Evolutionary conservation across 371 early-diverging fungal genomes (phyloP).

Genomic region (Mortierella sp.): DNA sequence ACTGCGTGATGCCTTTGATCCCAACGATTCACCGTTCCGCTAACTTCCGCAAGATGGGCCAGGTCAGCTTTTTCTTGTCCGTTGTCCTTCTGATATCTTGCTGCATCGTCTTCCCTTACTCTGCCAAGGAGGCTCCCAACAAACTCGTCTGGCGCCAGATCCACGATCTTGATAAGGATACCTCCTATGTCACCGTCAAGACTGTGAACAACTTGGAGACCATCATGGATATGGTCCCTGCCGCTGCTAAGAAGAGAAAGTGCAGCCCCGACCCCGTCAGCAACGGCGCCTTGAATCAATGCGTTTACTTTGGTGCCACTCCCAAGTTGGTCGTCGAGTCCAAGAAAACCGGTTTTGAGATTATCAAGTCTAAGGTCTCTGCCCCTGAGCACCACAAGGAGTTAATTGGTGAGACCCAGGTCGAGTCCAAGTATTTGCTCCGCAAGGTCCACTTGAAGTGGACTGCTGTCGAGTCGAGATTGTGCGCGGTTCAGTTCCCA

Average conservation of each 20-base stretch:
- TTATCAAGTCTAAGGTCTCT: constrained; percentile 38
- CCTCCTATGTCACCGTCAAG: constrained; percentile 53
- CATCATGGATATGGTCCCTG: constrained; percentile 54
- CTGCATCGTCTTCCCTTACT: constrained; percentile 37
- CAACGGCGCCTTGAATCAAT: constrained; percentile 33
- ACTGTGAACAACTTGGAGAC: constrained; percentile 59
- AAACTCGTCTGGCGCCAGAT: constrained; percentile 41
- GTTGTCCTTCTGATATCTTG: constrained; percentile 28
- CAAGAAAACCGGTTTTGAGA: constrained; percentile 31
- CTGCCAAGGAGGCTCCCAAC: constrained; percentile 36
- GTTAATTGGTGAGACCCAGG: not conserved
- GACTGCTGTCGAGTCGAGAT: constrained; percentile 40
- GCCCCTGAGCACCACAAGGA: constrained; percentile 31
- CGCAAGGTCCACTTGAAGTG: constrained; percentile 43
- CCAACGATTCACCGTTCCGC: constrained; percentile 56
- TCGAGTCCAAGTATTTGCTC: constrained; percentile 27
- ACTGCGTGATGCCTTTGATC: constrained; percentile 56
- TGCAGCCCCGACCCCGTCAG: constrained; percentile 48
- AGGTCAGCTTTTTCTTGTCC: constrained; percentile 41
- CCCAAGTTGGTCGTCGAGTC: constrained; percentile 39
- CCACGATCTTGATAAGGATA: constrained; percentile 28
- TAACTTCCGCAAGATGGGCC: constrained; percentile 48
- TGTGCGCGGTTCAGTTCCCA: constrained; percentile 33
- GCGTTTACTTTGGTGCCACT: constrained; percentile 37
- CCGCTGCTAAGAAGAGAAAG: constrained; percentile 23